These are phyloP conservation scores for Podospora pseudocomata DNA, from an alignment of 495 filamentous ascomycete genomes.

Conservation along the genomic window DNA sequence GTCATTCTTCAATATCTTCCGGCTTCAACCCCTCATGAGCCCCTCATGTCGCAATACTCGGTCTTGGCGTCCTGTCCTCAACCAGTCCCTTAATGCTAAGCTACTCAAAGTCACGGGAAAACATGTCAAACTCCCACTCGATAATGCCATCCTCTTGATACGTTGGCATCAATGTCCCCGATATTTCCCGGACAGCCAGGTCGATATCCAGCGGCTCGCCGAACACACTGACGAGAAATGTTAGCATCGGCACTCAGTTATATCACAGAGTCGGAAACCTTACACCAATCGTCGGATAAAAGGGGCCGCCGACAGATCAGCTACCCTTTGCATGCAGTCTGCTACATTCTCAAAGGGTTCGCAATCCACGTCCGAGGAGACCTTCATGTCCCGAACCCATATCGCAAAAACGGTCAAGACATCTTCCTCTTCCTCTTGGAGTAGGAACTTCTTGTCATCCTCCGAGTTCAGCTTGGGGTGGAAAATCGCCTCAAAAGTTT, in stretches of 20 bases:
- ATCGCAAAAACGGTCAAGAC: constrained; percentile 20
- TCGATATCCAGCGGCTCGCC: constrained; percentile 7
- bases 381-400: constrained; percentile 18
- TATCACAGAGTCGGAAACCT: constrained; percentile 4
- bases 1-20: not conserved
- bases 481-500: constrained; percentile 26
- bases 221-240: not conserved
- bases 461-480: constrained; percentile 15
- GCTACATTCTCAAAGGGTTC: constrained; percentile 11
- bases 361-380: not conserved
- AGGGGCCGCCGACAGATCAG: constrained; percentile 4
- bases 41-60: not conserved
- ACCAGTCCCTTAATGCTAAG: constrained; percentile 3
- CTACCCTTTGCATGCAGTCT: constrained; percentile 15
- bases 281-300: constrained; percentile 24
- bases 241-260: not conserved
- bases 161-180: not conserved
- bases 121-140: constrained; percentile 15
- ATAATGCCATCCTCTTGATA: not conserved
- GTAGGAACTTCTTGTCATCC: constrained; percentile 15
- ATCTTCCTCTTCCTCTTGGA: constrained; percentile 26
- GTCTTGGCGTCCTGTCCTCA: not conserved
- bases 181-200: not conserved
- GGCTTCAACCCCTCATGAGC: not conserved
- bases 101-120: constrained; percentile 12